phyloP scores from a whole-genome alignment of 768 basidiomycete genomes.

The Amanita molliuscula region DNA sequence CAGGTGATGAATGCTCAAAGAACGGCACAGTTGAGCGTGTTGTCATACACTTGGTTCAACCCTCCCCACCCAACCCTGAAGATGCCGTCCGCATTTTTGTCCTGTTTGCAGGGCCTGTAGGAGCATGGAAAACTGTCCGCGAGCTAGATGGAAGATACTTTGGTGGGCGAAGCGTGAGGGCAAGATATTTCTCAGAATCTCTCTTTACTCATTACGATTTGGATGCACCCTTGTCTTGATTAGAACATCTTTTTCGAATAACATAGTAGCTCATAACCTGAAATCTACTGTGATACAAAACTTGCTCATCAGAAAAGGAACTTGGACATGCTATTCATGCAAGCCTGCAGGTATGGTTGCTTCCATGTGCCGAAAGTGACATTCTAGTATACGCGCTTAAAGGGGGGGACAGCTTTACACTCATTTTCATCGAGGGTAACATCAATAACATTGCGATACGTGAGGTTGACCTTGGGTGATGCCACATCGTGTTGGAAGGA shows the following conservation, averaged over 20 bases:
- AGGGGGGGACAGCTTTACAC: constrained; percentile 94
- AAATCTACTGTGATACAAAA: background rate
- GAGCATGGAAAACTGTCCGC: constrained; percentile 92
- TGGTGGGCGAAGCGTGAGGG: constrained; percentile 75
- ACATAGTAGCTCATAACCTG: constrained; percentile 6
- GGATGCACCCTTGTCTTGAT: constrained; percentile 23
- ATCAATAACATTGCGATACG: constrained; percentile 80
- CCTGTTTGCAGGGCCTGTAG: constrained; percentile 81
- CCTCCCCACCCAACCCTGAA: constrained; percentile 52
- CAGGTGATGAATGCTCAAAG: constrained; percentile 87
- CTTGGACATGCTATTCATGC: no score
- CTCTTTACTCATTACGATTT: constrained; percentile 40
- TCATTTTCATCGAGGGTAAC: constrained; percentile 90
- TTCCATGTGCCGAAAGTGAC: background rate
- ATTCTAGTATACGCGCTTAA: constrained; percentile 89
- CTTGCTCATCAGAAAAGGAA: background rate
- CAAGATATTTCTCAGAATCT: constrained; percentile 68
- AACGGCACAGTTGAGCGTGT: constrained; percentile 90
- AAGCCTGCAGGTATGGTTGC: background rate
- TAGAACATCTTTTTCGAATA: constrained; percentile 8
- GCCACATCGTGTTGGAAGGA: constrained; percentile 79
- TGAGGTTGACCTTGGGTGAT: constrained; percentile 78
- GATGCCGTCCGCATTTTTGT: constrained; percentile 91
- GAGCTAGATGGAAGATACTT: constrained; percentile 92
- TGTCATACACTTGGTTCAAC: constrained; percentile 67